phyloP scores from a whole-genome alignment of 352 stramenopile genomes.

The Globisporangium cystogenes region DNA sequence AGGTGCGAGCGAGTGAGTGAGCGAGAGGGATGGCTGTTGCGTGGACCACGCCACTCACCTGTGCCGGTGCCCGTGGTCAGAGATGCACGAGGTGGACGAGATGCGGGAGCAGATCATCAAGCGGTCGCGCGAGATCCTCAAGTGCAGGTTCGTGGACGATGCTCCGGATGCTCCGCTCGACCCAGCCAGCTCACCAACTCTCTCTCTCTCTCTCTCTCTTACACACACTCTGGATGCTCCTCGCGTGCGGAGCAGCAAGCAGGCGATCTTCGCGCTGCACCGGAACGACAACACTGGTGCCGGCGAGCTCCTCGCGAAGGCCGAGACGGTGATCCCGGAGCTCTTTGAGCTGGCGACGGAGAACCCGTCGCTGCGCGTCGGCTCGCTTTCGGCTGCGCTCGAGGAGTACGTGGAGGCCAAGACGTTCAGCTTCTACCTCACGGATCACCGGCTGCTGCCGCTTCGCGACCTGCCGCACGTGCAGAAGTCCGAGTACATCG shows the following conservation, averaged over 20 bases:
- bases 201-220: no score
- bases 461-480: slow-evolving; percentile 45
- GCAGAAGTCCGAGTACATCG: slow-evolving; percentile 90
- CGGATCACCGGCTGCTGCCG: slow-evolving; percentile 44
- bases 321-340: slow-evolving; percentile 61
- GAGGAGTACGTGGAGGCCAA: slow-evolving; percentile 95
- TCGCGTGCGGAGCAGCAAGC: slow-evolving; percentile 57
- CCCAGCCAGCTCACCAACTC: no score
- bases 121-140: slow-evolving; percentile 92
- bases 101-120: slow-evolving; percentile 94
- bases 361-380: slow-evolving; percentile 78
- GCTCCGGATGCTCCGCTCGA: no score
- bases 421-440: slow-evolving; percentile 87
- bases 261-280: slow-evolving; percentile 94
- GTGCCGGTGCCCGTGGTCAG: slow-evolving; percentile 12
- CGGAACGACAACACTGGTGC: slow-evolving; percentile 68
- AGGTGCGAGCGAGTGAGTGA: no score
- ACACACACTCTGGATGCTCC: no score
- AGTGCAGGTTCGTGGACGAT: slow-evolving; percentile 69
- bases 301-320: slow-evolving; percentile 36
- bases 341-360: slow-evolving; percentile 77
- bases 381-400: slow-evolving; percentile 78
- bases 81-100: slow-evolving; percentile 91
- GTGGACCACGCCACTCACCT: background rate
- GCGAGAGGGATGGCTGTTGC: background rate